Evolutionary conservation across 2,329 filamentous ascomycete species (phyloP).

Genomic region (Colletotrichum kahawae): DNA sequence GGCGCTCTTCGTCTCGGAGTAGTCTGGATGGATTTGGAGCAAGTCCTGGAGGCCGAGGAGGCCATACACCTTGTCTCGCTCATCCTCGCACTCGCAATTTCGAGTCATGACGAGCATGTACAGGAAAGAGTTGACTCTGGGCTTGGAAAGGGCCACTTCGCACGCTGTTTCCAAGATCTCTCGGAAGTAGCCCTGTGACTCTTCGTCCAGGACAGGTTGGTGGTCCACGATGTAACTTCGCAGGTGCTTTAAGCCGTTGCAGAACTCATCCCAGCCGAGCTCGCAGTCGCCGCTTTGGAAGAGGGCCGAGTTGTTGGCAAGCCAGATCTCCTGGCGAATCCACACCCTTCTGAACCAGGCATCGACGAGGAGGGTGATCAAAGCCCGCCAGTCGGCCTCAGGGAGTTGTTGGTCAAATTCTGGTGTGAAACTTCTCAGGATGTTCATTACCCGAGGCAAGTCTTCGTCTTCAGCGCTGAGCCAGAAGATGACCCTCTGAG

Average conservation of each 20-base stretch:
- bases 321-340: neutral
- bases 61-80: neutral
- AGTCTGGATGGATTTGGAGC: neutral
- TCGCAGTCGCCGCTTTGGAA: neutral
- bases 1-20: neutral
- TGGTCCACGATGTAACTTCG: neutral
- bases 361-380: neutral
- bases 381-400: neutral
- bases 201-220: neutral
- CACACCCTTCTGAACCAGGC: neutral
- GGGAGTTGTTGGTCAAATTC: neutral
- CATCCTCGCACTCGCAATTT: neutral
- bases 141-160: neutral
- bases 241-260: neutral
- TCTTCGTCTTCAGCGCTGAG: neutral
- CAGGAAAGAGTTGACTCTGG: neutral
- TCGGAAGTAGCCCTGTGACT: neutral
- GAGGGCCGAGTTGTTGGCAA: neutral
- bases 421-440: rapidly evolving
- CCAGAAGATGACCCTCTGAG: neutral
- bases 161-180: neutral
- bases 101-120: neutral
- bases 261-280: neutral
- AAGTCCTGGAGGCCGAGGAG: neutral
- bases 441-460: neutral